Base-by-base conservation (phyloP, 805 yeast species). In the Candida multigemmis region DNA sequence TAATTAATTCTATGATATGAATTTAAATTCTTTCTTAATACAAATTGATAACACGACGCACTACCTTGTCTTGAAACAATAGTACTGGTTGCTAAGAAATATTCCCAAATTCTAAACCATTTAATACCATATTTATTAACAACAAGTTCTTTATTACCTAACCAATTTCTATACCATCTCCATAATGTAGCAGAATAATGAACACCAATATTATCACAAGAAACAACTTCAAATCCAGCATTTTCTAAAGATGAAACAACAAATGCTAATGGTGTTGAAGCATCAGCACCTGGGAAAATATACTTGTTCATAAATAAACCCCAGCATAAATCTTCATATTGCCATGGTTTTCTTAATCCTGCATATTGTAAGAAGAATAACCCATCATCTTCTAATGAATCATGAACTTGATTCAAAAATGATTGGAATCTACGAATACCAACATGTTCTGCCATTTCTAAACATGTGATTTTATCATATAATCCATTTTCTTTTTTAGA, bases 271-370 rank as follows among this genome's bases (percentile, higher is more conserved):
- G 96, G 96, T 31, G 96, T 86, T 5, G 94, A 83, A 25, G 95
- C 95, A 61, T 85, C 96, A 27, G 95, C 95, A 59, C 96, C 96
- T 23, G 96, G 95, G 84, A 85, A 85, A 51, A 85, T 79, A 60
- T 83, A 85, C 67, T 83, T 85, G 74, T 86, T 85, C 95, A 85
- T 86, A 60, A 85, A 85, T 52, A 86, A 66, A 44, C 96, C 96
- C 96, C 95, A 85, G 56, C 75, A 67, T 47, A 85, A 69, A 56
- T 85, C 96, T 63, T 85, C 95, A 58, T 83, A 85, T 63, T 85
- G 95, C 96, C 95, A 85, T 33, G 71, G 65, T 63, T 85, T 86
- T 65, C 95, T 76, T 45, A 85, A 61, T 29, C 96, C 96, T 27
- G 95, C 87, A 48, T 79, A 80, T 63, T 85, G 96, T 52, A 85